Evolutionary conservation across 441 rosid species (phyloP).

Genomic region (Populus hybrid): DNA sequence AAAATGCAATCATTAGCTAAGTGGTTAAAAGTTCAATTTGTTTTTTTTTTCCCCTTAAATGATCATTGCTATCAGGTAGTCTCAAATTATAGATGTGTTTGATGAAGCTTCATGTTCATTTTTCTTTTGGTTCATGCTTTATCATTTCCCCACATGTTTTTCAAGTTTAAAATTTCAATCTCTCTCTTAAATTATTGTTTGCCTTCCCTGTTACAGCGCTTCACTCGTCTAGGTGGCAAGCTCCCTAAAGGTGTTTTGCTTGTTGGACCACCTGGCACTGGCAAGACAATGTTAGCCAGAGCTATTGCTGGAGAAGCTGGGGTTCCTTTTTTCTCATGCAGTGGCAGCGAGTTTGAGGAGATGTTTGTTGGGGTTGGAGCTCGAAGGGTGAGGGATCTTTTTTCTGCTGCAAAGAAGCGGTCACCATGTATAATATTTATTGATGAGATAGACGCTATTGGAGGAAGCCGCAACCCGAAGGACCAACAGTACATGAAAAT

Average conservation of each 20-base stretch:
- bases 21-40: not conserved
- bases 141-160: not conserved
- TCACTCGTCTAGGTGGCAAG: conserved; percentile 95
- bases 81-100: too few species aligned
- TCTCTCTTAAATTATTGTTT: not conserved
- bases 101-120: not conserved
- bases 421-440: conserved; percentile 92
- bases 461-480: conserved; percentile 85
- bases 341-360: conserved; percentile 98
- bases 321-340: conserved; percentile 97
- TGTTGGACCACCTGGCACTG: conserved; percentile 98
- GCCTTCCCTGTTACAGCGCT: conserved; percentile 53
- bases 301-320: conserved; percentile 99
- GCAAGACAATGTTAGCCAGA: conserved; percentile 97
- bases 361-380: conserved; percentile 99
- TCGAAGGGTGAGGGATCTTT: conserved; percentile 88
- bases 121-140: not conserved
- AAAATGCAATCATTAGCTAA: not conserved
- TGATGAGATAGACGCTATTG: conserved; percentile 95
- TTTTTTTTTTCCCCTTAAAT: too few species aligned
- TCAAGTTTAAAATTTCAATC: not conserved
- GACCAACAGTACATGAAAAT: conserved; percentile 94
- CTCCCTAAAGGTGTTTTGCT: conserved; percentile 97
- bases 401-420: conserved; percentile 90
- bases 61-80: too few species aligned